Evolutionary conservation across 1,284 basidiomycete species (phyloP), one percentile per base, ranked within the genome.

Genomic region (Apiotrichum siamense): DNA sequence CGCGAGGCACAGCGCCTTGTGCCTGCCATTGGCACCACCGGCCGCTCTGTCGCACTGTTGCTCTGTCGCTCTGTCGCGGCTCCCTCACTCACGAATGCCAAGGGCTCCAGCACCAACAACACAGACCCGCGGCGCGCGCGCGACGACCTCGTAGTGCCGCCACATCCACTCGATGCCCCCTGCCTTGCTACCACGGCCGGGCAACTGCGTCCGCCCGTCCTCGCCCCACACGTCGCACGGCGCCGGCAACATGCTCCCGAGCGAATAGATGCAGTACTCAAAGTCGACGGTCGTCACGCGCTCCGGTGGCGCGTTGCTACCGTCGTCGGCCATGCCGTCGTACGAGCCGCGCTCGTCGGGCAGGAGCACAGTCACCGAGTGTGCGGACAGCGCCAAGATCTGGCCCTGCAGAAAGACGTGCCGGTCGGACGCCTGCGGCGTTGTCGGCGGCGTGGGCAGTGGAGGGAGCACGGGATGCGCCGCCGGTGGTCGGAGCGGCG

Each of bases 71-170:
- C n/a, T n/a, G n/a, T n/a, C n/a, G n/a, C n/a, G n/a, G n/a, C n/a
- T n/a, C n/a, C n/a, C n/a, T n/a, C n/a, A 69, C 71, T 65, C 45
- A 75, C 73, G 76, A 41, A 78, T 76, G 25, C 77, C 77, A 27
- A 78, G 62, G 0, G 77, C 77, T 15, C 77, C 77, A 23, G 73
- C 77, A 4, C 77, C 77, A 15, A 76, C 70, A 23, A 78, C 69
- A 17, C 27, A 32, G 21, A 78, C 53, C 21, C 78, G 69, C 25
- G 64, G 66, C 29, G 65, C 45, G 4, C 74, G 71, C n/a, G 59
- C 47, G 26, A 78, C 64, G 21, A 62, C 54, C 25, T 60, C 57
- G 31, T 25, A 55, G 37, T 66, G 63, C 12, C 52, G 47, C 54
- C 64, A 47, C 42, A 65, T 49, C 54, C 62, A 66, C 11, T 41